Percentiles rank a stretch among this genome's conserved stretches.
Evolutionary conservation across 1,139 yeast species (phyloP).

Genomic region (Candida labiduridarum): DNA sequence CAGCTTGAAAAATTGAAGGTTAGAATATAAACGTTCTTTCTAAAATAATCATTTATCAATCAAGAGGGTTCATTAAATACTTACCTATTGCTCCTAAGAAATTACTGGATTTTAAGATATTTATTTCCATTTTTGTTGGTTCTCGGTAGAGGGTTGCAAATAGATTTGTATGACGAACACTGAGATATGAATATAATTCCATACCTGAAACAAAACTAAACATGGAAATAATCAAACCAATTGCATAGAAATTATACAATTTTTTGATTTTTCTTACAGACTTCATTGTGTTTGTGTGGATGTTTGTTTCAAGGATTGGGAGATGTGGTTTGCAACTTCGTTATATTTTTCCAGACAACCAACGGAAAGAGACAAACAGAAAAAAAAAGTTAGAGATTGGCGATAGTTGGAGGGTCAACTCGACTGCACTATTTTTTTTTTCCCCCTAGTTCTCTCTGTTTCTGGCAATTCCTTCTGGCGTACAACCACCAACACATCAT

Average conservation of each 20-base stretch:
- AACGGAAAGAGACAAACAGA: neutral
- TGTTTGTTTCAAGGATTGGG: no score
- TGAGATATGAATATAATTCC: slow-evolving; percentile 30
- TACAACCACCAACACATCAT: neutral
- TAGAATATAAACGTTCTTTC: neutral
- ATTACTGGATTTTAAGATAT: slow-evolving; percentile 29
- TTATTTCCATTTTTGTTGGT: slow-evolving; percentile 26
- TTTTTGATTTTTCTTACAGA: slow-evolving; percentile 10
- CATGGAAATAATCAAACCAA: slow-evolving; percentile 22
- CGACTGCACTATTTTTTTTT: neutral
- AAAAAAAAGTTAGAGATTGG: neutral
- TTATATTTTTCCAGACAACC: neutral
- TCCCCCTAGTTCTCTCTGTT: neutral
- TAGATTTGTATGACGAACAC: slow-evolving; percentile 24
- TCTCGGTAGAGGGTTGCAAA: slow-evolving; percentile 28
- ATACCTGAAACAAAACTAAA: slow-evolving; percentile 33
- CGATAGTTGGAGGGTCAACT: no score
- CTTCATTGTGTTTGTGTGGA: slow-evolving; percentile 1
- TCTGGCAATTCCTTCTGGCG: no score
- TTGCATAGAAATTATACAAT: slow-evolving; percentile 16
- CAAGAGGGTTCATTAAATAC: slow-evolving; percentile 10
- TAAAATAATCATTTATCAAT: neutral
- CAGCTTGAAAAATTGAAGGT: slow-evolving; percentile 22
- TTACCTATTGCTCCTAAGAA: slow-evolving; percentile 37
- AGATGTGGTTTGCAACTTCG: neutral